Conservation (phyloP, 164 flowering plant genomes). For the Stephania japonica region DNA sequence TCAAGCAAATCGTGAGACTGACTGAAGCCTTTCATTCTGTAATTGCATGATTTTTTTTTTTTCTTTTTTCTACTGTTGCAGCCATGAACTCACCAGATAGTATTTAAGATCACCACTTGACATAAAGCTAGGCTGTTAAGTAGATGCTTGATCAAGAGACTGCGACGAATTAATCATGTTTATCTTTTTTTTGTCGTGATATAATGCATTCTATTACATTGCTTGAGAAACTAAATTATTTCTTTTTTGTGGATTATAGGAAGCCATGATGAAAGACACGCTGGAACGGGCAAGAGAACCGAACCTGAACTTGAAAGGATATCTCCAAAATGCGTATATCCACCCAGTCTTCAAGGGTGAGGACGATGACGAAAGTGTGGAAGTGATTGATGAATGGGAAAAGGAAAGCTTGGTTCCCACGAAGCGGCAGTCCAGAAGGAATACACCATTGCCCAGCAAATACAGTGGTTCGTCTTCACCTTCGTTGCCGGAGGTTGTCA, state of each 20-base stretch:
- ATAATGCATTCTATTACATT: neutral
- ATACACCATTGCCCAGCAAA: slow-evolving; percentile 81
- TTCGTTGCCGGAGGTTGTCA: slow-evolving; percentile 30
- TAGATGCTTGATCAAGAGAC: no score
- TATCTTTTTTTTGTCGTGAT: neutral
- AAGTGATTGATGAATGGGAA: slow-evolving; percentile 30
- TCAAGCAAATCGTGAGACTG: no score
- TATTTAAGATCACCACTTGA: no score
- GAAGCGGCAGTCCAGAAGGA: slow-evolving; percentile 76
- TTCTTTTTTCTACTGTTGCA: no score
- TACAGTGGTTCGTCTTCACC: slow-evolving; percentile 56
- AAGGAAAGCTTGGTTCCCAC: slow-evolving; percentile 68
- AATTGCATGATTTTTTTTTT: no score
- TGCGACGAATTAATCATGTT: neutral
- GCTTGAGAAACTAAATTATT: neutral
- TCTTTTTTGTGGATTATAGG: slow-evolving; percentile 30
- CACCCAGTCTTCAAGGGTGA: slow-evolving; percentile 68
- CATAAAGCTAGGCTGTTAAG: no score
- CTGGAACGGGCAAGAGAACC: slow-evolving; percentile 64
- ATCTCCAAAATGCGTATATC: slow-evolving; percentile 62
- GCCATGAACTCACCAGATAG: neutral
- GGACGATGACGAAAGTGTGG: slow-evolving; percentile 36
- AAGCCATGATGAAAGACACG: slow-evolving; percentile 83
- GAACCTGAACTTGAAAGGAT: slow-evolving; percentile 53
- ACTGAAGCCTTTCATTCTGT: no score